Evolutionary conservation across 139 green algal species (phyloP), one percentile per base, ranked within the genome.

Genomic region (Coelastrella sp.): DNA sequence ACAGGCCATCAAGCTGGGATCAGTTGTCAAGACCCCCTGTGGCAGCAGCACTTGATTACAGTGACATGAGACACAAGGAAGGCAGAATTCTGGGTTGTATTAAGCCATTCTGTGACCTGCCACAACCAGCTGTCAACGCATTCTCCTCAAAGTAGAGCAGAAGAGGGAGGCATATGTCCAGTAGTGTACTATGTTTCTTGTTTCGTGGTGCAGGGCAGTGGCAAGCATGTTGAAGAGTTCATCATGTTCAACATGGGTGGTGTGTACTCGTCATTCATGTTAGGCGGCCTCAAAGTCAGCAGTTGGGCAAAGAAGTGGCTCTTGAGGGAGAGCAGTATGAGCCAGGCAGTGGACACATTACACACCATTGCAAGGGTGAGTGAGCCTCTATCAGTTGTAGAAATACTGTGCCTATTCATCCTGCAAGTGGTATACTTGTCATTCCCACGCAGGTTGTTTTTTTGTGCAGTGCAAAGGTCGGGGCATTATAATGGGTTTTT

Each of bases 211-310:
- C 78, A 78, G 66, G 27, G 56, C 58, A 57, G 20, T 7, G 88
- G 66, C 27, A 72, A 58, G 22, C 9, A 11, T 17, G 27, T 89
- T 59, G 82, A 88, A 5, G 72, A 91, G 88, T 68, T 82, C 87
- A 91, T 91, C 14, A 19, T 15, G 6, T 27, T 78, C 22, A 82
- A 63, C 63, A 86, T 88, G 80, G 80, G 88, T 27, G 72, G 88
- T 17, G 24, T 92, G 72, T 89, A 82, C 74, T 59, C 89, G 0
- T 63, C 82, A 22, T 92, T 92, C 74, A 82, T 92, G 82, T 20
- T 86, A 73, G 89, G 82, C 0, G 82, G 80, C 9, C 61, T 92
- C 22, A 89, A 89, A 61, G 22, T 82, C 35, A 78, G 15, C 56
- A 74, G 20, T 24, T 92, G 89, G 89, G 60, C 73, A 10, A 89